A percentile compares a stretch with the other conserved stretches of the same genome.
phyloP scores from a whole-genome alignment of 257 asterid species.

The Mentha longifolia region DNA sequence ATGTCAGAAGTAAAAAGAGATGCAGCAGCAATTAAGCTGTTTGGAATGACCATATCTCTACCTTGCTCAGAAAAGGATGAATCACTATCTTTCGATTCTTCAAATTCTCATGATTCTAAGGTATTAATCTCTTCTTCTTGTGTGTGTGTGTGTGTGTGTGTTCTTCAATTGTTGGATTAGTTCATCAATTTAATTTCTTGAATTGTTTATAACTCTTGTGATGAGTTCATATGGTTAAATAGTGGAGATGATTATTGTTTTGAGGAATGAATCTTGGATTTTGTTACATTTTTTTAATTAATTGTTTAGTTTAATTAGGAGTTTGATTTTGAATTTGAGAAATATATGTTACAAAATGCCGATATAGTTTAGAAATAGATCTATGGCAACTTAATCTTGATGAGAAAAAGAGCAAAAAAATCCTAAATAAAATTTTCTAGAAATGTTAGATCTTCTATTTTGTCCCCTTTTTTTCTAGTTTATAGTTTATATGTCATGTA shows the following conservation, averaged over 20 bases:
- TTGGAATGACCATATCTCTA: constrained; percentile 72
- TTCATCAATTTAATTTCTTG: neutral
- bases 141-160: neutral
- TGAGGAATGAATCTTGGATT: constrained; percentile 17
- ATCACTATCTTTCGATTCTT: constrained; percentile 39
- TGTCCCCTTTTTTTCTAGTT: no score
- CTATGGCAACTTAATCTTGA: neutral
- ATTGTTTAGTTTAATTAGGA: neutral
- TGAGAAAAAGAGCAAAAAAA: neutral
- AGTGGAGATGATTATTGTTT: constrained; percentile 12
- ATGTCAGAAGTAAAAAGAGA: constrained; percentile 23
- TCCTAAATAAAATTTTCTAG: neutral
- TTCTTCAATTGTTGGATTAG: neutral
- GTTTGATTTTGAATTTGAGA: neutral
- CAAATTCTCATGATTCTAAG: constrained; percentile 54
- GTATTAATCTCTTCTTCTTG: constrained; percentile 30
- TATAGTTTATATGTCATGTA: no score
- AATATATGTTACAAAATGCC: neutral
- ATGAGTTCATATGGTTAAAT: neutral
- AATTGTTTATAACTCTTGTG: neutral
- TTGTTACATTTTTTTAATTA: constrained; percentile 1
- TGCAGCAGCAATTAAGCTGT: constrained; percentile 64
- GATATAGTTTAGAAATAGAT: neutral
- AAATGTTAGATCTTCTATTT: no score
- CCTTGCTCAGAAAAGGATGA: neutral